Evolutionary conservation across 352 stramenopile genomes (phyloP).

Genomic region (Blastocystis sp.): DNA sequence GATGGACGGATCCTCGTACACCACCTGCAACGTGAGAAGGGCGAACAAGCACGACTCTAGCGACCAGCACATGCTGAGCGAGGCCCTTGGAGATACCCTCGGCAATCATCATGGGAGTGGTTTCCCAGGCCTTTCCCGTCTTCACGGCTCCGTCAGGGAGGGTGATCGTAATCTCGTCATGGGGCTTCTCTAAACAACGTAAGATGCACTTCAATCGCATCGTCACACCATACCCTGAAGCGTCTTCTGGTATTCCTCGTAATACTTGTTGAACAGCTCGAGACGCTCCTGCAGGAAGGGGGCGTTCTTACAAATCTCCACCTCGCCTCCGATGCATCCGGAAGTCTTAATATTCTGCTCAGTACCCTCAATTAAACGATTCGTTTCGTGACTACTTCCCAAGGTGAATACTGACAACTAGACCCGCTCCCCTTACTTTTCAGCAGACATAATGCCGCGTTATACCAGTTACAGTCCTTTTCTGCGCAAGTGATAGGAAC

Average conservation of each 20-base stretch:
- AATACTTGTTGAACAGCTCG: constrained; percentile 86
- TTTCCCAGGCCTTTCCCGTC: constrained; percentile 89
- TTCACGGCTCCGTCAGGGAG: constrained; percentile 93
- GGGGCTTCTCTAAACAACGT: constrained; percentile 80
- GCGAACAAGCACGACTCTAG: constrained; percentile 82
- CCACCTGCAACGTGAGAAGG: constrained; percentile 54
- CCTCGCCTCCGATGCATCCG: constrained; percentile 82
- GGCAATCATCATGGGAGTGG: constrained; percentile 94
- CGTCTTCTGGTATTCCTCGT: constrained; percentile 80
- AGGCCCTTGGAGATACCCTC: constrained; percentile 90
- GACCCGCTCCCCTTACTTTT: constrained; percentile 54
- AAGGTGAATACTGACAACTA: not conserved
- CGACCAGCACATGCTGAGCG: constrained; percentile 89
- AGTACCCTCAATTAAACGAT: constrained; percentile 74
- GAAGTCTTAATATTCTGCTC: constrained; percentile 70
- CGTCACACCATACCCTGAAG: constrained; percentile 65
- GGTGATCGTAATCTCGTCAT: constrained; percentile 90
- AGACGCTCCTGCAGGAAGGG: constrained; percentile 83
- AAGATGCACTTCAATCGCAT: not conserved
- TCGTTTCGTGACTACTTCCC: constrained; percentile 62
- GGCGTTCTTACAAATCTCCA: constrained; percentile 83
- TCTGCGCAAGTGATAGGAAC: not conserved
- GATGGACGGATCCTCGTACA: constrained; percentile 81
- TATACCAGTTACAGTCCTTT: not conserved
- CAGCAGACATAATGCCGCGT: constrained; percentile 22